Base-by-base conservation (phyloP, 1,284 basidiomycete genomes). In the Coniferiporia sulphurascens region DNA sequence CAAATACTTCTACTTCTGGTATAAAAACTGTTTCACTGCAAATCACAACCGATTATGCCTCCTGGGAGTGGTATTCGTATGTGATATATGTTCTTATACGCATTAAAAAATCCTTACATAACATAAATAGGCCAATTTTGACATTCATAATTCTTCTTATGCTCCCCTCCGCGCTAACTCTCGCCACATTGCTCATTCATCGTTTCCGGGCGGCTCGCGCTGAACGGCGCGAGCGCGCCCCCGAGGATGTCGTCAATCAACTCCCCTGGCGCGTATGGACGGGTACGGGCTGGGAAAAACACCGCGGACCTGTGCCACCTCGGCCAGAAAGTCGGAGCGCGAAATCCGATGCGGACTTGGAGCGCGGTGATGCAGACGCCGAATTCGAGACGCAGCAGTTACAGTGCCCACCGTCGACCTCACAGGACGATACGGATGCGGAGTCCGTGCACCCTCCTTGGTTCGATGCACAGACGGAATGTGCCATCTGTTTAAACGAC, bases 401-500 rank as follows among this genome's bases (percentile, higher is more conserved):
- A 13, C 62, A 66, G 63, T 61, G 61, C 59, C 48, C 65, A 70
- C 73, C 79, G 1, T 81, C 81, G 10, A 74, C 78, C 2, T 81
- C 82, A 32, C 70, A 76, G 50, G 54, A 54, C 38, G 59, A 65
- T 13, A 68, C 68, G 19, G 46, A 49, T 34, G 68, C 66, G 38
- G 66, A 67, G 5, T 67, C 70, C 22, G 67, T 70, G 6, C 71
- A 76, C 32, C 82, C 82, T 56, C 81, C 85, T 5, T 91, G 89
- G 89, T 89, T 87, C 61, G 85, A 87, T 65, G 72, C 77, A 5
- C 89, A 91, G 67, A 67, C 76, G 48, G 92, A 96, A 70, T 97
- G 94, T 68, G 89, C 93, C 10, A 95, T 97, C 63, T 97, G 94
- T 70, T 79, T 97, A 64, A 89, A 83, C 63, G 84, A 88, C 64